Evolutionary conservation across 1,284 basidiomycete species (phyloP).

Genomic region (Wallemia hederae): DNA sequence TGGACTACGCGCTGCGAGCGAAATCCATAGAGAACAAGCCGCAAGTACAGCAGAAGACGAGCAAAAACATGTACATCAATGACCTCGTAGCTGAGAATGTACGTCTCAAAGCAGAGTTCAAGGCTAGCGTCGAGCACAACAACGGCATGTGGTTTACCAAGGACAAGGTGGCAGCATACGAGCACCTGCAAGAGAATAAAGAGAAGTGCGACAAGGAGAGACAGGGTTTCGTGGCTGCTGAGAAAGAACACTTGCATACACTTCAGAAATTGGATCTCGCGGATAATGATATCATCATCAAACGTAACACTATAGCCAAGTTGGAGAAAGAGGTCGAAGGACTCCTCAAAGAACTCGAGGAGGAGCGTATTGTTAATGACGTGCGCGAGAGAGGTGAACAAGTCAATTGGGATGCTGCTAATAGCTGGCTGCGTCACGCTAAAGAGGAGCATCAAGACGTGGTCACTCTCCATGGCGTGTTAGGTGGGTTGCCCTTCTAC

Average conservation of each 20-base stretch:
- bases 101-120: slow-evolving; percentile 62
- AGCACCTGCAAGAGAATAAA: background rate
- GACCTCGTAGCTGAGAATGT: slow-evolving; percentile 93
- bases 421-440: background rate
- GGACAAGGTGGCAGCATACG: background rate
- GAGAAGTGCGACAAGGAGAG: background rate
- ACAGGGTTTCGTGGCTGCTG: background rate
- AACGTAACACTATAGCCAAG: background rate
- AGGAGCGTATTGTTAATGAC: background rate
- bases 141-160: background rate
- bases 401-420: background rate
- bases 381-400: background rate
- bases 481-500: background rate
- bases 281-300: background rate
- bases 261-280: background rate
- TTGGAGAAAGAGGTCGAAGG: background rate
- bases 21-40: slow-evolving; percentile 91
- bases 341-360: background rate
- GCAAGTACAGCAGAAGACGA: slow-evolving; percentile 81
- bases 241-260: background rate
- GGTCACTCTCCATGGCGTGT: background rate
- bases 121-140: slow-evolving; percentile 13
- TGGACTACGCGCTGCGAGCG: slow-evolving; percentile 86
- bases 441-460: background rate
- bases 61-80: slow-evolving; percentile 65